Percentiles rank a stretch among this genome's conserved stretches.
phyloP scores from a whole-genome alignment of 176 grass and related monocot genomes.

The Triticum aestivum region IWGSC_CS_RefSeq_v2.1 NC_057806.1:235656433-235656932 shows the following conservation, averaged over 20 bases:
- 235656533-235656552: no score
- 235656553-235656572: no score
- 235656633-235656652: no score
- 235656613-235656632: no score
- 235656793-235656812: constrained; percentile 34
- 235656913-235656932: constrained; percentile 18
- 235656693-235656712: constrained; percentile 36
- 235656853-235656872: constrained; percentile 39
- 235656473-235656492: no score
- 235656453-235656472: no score
- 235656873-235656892: constrained; percentile 72
- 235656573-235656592: no score
- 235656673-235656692: constrained; percentile 48
- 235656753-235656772: constrained; percentile 17
- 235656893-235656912: constrained; percentile 54
- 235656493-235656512: no score
- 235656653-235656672: no score
- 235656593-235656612: no score
- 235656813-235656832: constrained; percentile 62
- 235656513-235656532: no score
- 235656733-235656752: constrained; percentile 33
- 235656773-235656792: constrained; percentile 52
- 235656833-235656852: constrained; percentile 76
- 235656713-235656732: constrained; percentile 37
- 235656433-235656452: no score